These are phyloP conservation scores for Mycena venus DNA, from an alignment of 768 basidiomycete genomes.

Conservation along the genomic window DNA sequence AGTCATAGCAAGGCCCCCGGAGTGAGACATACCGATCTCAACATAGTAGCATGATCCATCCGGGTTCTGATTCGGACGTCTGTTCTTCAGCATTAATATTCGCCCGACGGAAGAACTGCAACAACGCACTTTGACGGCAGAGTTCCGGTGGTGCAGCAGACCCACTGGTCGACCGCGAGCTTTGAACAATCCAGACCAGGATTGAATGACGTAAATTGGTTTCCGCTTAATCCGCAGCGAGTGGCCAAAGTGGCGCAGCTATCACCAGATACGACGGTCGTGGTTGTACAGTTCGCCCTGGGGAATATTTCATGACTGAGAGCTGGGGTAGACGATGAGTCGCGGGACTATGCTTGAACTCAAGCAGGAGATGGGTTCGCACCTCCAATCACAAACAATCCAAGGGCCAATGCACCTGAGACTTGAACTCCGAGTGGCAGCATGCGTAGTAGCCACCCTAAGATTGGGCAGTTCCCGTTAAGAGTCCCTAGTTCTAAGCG, in stretches of 20 bases:
- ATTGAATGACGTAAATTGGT: neutral
- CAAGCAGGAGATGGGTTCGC: neutral
- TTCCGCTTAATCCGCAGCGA: neutral
- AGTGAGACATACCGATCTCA: neutral
- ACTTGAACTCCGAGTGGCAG: neutral
- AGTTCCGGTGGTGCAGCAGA: slow-evolving; percentile 16
- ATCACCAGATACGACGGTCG: neutral
- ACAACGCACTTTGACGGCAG: slow-evolving; percentile 8
- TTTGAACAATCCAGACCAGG: slow-evolving; percentile 10
- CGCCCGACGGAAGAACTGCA: neutral
- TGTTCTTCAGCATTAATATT: neutral
- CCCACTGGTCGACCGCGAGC: slow-evolving; percentile 12
- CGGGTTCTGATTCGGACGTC: neutral
- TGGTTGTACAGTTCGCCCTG: slow-evolving; percentile 2
- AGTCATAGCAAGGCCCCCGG: neutral
- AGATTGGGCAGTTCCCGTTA: neutral
- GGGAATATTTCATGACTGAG: neutral
- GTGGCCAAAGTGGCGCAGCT: neutral
- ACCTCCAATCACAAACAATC: neutral
- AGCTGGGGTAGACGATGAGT: neutral
- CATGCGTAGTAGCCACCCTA: neutral
- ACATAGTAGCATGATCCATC: neutral
- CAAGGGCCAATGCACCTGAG: neutral
- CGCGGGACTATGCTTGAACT: neutral
- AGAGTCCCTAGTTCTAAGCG: neutral